Evolutionary conservation across 371 early-diverging fungal species (phyloP).

Genomic region (Mycotypha africana): DNA sequence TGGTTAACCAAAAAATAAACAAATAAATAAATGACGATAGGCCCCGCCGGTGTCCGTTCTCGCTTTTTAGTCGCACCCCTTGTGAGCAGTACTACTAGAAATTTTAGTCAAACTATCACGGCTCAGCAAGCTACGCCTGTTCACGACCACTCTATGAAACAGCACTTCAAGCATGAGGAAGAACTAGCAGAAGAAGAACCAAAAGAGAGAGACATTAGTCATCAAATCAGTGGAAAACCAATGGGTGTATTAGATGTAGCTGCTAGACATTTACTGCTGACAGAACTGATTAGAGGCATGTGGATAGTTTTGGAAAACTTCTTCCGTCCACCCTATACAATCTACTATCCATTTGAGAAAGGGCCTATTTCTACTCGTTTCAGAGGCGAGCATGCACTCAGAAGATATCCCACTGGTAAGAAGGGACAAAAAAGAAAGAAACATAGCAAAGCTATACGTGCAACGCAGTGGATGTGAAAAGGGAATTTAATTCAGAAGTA

Average conservation of each 20-base stretch:
- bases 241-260: slow-evolving; percentile 66
- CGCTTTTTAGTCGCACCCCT: slow-evolving; percentile 33
- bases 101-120: slow-evolving; percentile 35
- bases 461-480: background rate
- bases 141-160: too few species aligned
- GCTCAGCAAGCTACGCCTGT: slow-evolving; percentile 30
- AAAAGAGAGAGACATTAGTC: too few species aligned
- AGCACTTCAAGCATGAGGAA: too few species aligned
- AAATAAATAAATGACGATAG: too few species aligned
- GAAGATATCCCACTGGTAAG: slow-evolving; percentile 92
- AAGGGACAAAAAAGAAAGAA: too few species aligned
- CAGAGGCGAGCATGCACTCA: slow-evolving; percentile 96
- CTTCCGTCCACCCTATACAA: slow-evolving; percentile 95
- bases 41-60: too few species aligned
- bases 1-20: too few species aligned
- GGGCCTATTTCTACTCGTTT: slow-evolving; percentile 91
- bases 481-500: background rate
- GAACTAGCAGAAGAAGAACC: too few species aligned
- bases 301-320: slow-evolving; percentile 90
- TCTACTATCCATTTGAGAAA: slow-evolving; percentile 96
- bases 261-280: slow-evolving; percentile 80
- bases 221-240: slow-evolving; percentile 32
- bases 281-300: slow-evolving; percentile 90
- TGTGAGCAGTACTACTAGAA: too few species aligned
- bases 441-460: too few species aligned